Base-by-base conservation (phyloP, 306 rosid genomes). In the Begonia loranthoides region DNA sequence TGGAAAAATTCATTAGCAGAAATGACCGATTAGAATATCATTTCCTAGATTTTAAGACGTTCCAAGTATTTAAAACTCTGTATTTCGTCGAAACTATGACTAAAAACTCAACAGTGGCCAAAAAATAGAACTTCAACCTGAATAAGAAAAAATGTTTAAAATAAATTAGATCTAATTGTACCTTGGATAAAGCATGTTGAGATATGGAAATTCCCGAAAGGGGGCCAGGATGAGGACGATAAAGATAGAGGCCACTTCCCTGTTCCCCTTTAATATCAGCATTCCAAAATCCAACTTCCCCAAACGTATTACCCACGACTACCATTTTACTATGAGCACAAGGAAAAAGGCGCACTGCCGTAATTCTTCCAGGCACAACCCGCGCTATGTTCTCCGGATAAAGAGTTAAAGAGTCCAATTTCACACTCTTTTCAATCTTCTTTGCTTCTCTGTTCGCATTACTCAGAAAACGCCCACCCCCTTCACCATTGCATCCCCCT, bases 231-330 rank as follows among this genome's bases (percentile, higher is more conserved):
- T 90, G 95, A 15, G 94, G 83, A 24, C 21, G 74, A 69, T 82
- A 90, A 50, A 74, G 58, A 63, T 76, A 66, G 49, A 79, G 3
- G 13, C 74, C 73, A 34, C 46, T 63, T 43, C 63, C 70, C 19
- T 56, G 64, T 50, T 69, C 76, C 13, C 5, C 41, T 47, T 33
- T 50, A 28, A 39, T 56, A 67, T 63, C 83, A 36, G 75, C 63
- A 66, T 72, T 61, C 95, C 94, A 85, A 55, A 90, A 85, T 40
- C 86, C 95, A 70, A 85, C 8, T 66, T 90, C 67, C 51, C 97
- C 97, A 56, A 36, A 60, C 75, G 70, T 78, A 64, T 70, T 80
- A 50, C 87, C 97, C 1, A 60, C 87, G 45, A 66, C 83, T 41
- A 82, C 33, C 75, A 85, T 72, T 41, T 66, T 85, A n/a, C 56